Evolutionary conservation across 768 basidiomycete species (phyloP), one percentile per base, ranked within the genome.

Genomic region (Rhizopogon vinicolor): DNA sequence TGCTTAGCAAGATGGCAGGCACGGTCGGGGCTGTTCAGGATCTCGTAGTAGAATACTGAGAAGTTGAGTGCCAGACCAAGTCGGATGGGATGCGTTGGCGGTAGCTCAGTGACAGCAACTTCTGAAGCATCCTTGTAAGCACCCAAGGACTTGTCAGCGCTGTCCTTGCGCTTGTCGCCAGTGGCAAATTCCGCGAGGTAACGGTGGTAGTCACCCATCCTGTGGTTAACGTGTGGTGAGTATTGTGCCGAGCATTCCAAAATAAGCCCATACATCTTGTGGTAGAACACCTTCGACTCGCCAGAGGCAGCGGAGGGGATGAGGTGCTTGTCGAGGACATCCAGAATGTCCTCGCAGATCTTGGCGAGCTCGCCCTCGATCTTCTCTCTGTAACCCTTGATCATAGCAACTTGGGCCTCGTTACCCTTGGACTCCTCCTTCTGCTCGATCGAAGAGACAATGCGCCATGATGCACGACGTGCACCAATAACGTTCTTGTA

Each of bases 401-500:
- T 97, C 93, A 97, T 96, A 49, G 85, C 79, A 58, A 98, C 93
- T 75, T 98, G 93, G 48, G 86, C 87, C 71, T 94, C 93, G 66
- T 97, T 97, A 67, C 96, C 95, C 79, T 97, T 97, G 58, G 91
- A 90, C 79, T 97, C 94, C 81, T 98, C 95, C 82, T 97, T 98
- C 79, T 95, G 93, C 78, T 98, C 95, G 68, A 98, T 97, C 46
- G 94, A 96, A 58, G 94, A 97, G 43, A 98, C 93, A 65, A 98
- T 97, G 65, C 95, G 82, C 95, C 95, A 98, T 18, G 93, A 96
- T 16, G 95, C 94, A 72, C 96, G 92, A 64, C 95, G 93, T 29
- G 95, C 94, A 74, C 95, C 95, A 62, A 98, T 98, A 58, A 97
- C 93, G 75, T 98, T 98, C 89, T 98, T 98, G 83, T 97, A 98